These are phyloP conservation scores for Botrytis porri DNA, from an alignment of 2,329 filamentous ascomycete genomes.

Conservation along the genomic window DNA sequence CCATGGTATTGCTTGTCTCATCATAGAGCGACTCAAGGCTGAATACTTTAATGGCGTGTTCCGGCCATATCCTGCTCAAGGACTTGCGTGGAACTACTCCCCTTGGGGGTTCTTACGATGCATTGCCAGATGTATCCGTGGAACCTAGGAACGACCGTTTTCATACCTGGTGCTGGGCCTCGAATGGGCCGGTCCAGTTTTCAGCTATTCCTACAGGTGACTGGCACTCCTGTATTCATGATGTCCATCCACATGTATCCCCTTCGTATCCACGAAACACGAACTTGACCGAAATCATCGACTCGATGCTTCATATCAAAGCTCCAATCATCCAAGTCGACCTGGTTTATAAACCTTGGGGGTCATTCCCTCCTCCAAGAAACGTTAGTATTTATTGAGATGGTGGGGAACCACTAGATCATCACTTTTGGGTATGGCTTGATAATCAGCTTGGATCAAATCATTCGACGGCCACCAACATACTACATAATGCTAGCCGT, in stretches of 20 bases:
- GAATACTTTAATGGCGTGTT: not conserved
- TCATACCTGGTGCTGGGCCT: not conserved
- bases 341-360: not conserved
- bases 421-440: not conserved
- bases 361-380: not conserved
- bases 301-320: not conserved
- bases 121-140: not conserved
- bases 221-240: not conserved
- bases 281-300: not conserved
- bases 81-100: not conserved
- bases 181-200: not conserved
- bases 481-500: not conserved
- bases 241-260: not conserved
- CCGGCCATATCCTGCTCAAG: not conserved
- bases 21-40: not conserved
- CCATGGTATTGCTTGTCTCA: not conserved
- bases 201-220: not conserved
- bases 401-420: not conserved
- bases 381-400: not conserved
- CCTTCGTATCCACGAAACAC: not conserved
- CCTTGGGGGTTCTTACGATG: not conserved
- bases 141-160: not conserved
- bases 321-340: not conserved
- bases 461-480: not conserved
- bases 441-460: not conserved